Evolutionary conservation across 1,284 basidiomycete species (phyloP).

Genomic region (Heimioporus punctisporus): DNA sequence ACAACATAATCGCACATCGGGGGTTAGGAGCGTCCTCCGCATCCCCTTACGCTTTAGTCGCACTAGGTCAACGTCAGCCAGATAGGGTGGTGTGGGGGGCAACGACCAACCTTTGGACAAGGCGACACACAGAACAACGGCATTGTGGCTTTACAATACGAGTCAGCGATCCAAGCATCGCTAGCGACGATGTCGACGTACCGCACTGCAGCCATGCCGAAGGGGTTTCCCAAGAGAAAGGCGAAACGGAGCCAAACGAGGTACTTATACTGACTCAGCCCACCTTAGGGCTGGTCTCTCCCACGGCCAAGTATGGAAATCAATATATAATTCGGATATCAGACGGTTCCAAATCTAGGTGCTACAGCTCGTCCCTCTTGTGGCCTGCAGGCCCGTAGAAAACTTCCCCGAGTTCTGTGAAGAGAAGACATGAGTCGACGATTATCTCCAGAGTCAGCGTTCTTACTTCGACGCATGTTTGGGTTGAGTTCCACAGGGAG

Average conservation of each 20-base stretch:
- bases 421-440: slow-evolving; percentile 5
- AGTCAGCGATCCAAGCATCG: slow-evolving; percentile 6
- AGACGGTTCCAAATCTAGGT: not conserved
- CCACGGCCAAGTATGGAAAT: slow-evolving; percentile 19
- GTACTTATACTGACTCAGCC: slow-evolving; percentile 17
- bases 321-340: slow-evolving; percentile 5
- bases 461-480: slow-evolving; percentile 71
- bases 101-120: not conserved
- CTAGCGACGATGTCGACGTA: not conserved
- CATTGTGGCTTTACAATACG: slow-evolving; percentile 1
- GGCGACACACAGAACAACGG: slow-evolving; percentile 22
- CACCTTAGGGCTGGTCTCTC: slow-evolving; percentile 33
- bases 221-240: slow-evolving; percentile 34
- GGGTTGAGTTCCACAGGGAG: slow-evolving; percentile 73
- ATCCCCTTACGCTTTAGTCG: slow-evolving; percentile 2
- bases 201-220: slow-evolving; percentile 25
- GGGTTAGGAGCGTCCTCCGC: too few relatives aligned
- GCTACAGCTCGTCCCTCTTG: slow-evolving; percentile 31
- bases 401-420: slow-evolving; percentile 27
- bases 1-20: too few relatives aligned
- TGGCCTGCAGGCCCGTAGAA: slow-evolving; percentile 23
- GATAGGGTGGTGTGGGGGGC: too few relatives aligned
- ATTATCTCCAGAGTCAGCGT: not conserved
- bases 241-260: rapidly evolving
- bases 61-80: slow-evolving; percentile 2